Percentiles rank a stretch among this genome's conserved stretches.
Evolutionary conservation across 176 grass and related monocot species (phyloP).

Genomic region (Carex kokanica): DNA sequence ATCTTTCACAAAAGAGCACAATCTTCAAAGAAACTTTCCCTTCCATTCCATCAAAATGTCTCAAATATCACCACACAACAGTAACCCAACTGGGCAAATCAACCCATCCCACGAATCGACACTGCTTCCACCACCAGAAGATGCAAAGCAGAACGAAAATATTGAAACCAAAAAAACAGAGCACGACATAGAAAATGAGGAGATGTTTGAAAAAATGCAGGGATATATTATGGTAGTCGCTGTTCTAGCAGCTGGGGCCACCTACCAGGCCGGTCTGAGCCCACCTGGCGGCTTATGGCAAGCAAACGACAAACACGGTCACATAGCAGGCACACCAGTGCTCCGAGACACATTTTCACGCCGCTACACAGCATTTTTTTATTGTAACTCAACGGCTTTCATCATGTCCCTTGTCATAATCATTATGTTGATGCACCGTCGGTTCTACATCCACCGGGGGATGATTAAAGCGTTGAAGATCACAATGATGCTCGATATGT

Average conservation of each 20-base stretch:
- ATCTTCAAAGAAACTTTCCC: not conserved
- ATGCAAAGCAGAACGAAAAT: not conserved
- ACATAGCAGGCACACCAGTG: conserved; percentile 25
- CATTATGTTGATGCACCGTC: conserved; percentile 21
- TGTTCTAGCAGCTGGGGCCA: conserved; percentile 29
- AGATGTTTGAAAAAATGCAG: not conserved
- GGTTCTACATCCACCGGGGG: not conserved
- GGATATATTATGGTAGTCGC: conserved; percentile 35
- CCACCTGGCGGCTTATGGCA: conserved; percentile 40
- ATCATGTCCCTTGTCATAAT: conserved; percentile 34
- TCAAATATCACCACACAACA: not conserved
- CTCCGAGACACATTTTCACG: conserved; percentile 14
- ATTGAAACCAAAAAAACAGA: no score
- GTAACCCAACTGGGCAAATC: not conserved
- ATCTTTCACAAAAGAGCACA: not conserved
- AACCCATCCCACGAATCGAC: no score
- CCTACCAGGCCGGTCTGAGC: conserved; percentile 42
- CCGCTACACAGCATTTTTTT: conserved; percentile 39
- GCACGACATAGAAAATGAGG: not conserved
- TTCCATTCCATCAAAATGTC: not conserved
- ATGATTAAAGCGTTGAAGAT: conserved; percentile 38
- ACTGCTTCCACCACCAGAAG: not conserved
- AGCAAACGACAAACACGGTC: not conserved
- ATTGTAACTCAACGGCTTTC: conserved; percentile 31
- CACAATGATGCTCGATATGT: conserved; percentile 44